Base-by-base conservation (phyloP, 2,329 filamentous ascomycete genomes). In the Metarhizium album region DNA sequence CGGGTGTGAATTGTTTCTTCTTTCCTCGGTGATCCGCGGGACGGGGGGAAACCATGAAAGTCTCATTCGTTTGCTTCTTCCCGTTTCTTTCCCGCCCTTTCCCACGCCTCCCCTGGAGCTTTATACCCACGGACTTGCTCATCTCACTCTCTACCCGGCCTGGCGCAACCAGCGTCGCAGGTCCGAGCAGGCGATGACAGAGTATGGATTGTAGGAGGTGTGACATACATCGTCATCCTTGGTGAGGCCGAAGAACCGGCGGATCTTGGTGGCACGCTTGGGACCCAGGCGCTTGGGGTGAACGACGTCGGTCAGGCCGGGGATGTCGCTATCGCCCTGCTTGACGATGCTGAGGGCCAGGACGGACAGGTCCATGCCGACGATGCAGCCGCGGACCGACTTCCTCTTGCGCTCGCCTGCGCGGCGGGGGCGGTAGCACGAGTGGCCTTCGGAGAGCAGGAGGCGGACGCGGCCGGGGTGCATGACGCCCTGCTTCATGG, bases 401-500 rank as follows among this genome's bases (percentile, higher is more conserved):
- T 98, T 98, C 76, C 93, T 84, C 89, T 95, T 97, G 80, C 93
- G 89, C 87, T 98, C 93, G 74, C 93, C 93, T 63, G 86, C 87
- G 73, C 93, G 90, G 77, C 93, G 91, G 72, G 91, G 84, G 71
- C 93, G 91, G 86, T 97, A 98, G 88, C 93, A 98, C 66, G 89
- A 93, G 87, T 97, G 93, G 74, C 93, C 93, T 52, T 95, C 90
- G 71, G 86, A 72, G 70, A 98, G 89, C 68, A 98, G 87, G 64
- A 98, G 90, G 65, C 88, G 86, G 78, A 96, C 93, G 93, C 93
- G 93, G 74, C 88, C 93, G 67, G 93, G 90, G 75, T 95, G 87
- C 83, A 98, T 91, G 74, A 95, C 87, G 82, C 93, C 93, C 86
- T 98, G 94, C 90, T 98, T 98, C 93, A 98, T 98, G 66, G 93